Conservation (phyloP, 352 stramenopile species). For the Globisporangium splendens region DNA sequence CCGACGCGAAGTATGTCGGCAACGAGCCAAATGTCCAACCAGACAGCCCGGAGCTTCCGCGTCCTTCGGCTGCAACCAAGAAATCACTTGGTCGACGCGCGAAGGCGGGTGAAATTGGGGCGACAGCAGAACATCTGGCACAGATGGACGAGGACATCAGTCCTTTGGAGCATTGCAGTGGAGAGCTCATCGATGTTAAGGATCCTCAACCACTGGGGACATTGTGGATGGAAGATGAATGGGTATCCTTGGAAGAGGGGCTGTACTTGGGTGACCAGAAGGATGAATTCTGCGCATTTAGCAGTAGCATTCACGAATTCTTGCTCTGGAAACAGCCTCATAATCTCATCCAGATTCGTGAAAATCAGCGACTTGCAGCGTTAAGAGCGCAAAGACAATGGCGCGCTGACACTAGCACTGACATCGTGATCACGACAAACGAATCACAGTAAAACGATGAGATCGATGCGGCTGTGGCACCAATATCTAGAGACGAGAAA, state of each 20-base stretch:
- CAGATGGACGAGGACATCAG: not conserved
- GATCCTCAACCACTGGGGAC: not conserved
- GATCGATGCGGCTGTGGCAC: not conserved
- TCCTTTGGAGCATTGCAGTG: not conserved
- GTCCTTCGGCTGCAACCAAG: not conserved
- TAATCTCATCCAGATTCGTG: constrained; percentile 24
- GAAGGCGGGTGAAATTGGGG: too few relatives aligned
- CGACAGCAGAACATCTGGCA: not conserved
- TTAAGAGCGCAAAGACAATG: not conserved
- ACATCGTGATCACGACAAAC: not conserved
- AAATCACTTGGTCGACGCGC: not conserved
- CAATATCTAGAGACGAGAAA: not conserved
- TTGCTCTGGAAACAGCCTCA: constrained; percentile 39
- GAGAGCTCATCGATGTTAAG: not conserved
- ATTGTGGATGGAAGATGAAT: constrained; percentile 46
- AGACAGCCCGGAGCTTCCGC: not conserved
- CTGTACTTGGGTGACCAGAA: constrained; percentile 18
- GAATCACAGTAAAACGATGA: not conserved
- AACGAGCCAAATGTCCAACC: not conserved
- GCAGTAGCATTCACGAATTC: constrained; percentile 17
- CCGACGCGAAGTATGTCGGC: too few relatives aligned
- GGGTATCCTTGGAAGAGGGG: constrained; percentile 48
- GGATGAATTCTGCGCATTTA: not conserved
- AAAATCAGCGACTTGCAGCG: constrained; percentile 19
- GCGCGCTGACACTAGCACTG: not conserved